phyloP scores from a whole-genome alignment of 108 stramenopile species.

The Skeletonema marinoi region DNA sequence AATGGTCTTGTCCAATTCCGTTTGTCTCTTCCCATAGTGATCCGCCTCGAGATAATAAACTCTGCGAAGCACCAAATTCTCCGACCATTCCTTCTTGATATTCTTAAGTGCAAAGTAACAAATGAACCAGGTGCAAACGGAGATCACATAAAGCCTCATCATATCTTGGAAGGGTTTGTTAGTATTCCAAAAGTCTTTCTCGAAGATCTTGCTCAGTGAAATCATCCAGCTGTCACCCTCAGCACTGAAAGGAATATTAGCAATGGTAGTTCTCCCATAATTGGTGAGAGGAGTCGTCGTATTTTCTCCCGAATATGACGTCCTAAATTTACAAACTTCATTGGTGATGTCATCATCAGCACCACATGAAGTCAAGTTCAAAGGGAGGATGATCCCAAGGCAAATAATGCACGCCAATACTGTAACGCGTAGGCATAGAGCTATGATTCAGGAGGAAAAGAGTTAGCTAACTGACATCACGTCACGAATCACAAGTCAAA shows the following conservation, averaged over 20 bases:
- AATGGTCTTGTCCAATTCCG: slow-evolving; percentile 62
- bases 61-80: slow-evolving; percentile 74
- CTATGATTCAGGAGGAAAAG: neutral
- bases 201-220: slow-evolving; percentile 23
- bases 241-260: slow-evolving; percentile 54
- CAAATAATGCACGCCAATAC: slow-evolving; percentile 58
- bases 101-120: slow-evolving; percentile 49
- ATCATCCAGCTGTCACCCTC: neutral
- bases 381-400: slow-evolving; percentile 65
- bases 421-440: slow-evolving; percentile 64
- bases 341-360: neutral
- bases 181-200: slow-evolving; percentile 26
- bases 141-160: slow-evolving; percentile 58
- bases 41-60: slow-evolving; percentile 85
- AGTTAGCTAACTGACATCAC: neutral
- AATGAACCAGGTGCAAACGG: slow-evolving; percentile 66
- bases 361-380: slow-evolving; percentile 63
- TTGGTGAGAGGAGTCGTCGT: slow-evolving; percentile 57
- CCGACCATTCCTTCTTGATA: slow-evolving; percentile 70
- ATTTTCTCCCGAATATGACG: neutral
- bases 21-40: slow-evolving; percentile 68
- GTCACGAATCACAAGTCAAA: neutral
- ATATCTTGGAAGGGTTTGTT: slow-evolving; percentile 8
- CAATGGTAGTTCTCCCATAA: slow-evolving; percentile 76
- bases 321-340: neutral